These are phyloP conservation scores for Posidonia australis DNA, from an alignment of 106 monocot species.

Conservation along the genomic window DNA sequence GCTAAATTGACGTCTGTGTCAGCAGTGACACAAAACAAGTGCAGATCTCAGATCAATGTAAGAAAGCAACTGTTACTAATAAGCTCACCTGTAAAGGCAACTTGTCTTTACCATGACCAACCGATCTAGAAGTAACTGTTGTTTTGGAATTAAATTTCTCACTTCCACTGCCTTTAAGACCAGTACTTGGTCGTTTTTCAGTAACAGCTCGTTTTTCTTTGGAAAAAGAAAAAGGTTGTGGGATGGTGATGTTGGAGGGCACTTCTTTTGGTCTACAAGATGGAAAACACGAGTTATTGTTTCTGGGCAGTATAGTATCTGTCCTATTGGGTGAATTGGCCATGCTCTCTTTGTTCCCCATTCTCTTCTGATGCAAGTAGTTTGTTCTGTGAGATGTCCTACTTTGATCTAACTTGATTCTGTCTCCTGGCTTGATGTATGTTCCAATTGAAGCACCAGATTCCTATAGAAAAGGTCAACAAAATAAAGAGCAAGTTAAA, in stretches of 20 bases:
- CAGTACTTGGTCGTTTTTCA: constrained; percentile 20
- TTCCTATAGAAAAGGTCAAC: constrained; percentile 16
- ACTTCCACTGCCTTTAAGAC: constrained; percentile 9
- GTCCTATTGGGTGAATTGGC: constrained; percentile 4
- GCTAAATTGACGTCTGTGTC: no score
- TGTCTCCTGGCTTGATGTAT: constrained; percentile 14
- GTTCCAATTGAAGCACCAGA: constrained; percentile 11
- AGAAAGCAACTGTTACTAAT: neutral
- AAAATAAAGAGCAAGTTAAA: neutral
- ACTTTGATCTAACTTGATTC: constrained; percentile 10
- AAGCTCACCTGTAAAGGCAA: constrained; percentile 17
- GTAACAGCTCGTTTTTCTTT: constrained; percentile 9
- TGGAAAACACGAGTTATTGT: constrained; percentile 16
- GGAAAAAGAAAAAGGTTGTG: constrained; percentile 31
- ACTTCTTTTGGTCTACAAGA: constrained; percentile 17
- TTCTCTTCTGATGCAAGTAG: constrained; percentile 11
- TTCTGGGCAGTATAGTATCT: constrained; percentile 15
- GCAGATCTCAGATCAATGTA: no score
- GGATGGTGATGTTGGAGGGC: constrained; percentile 24
- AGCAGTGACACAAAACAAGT: no score
- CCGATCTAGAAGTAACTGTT: constrained; percentile 7
- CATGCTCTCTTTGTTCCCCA: constrained; percentile 6
- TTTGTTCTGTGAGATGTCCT: constrained; percentile 14
- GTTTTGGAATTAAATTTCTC: constrained; percentile 12
- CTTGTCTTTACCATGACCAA: constrained; percentile 7